A percentile compares a stretch with the other conserved stretches of the same genome.
Conservation (phyloP, 495 filamentous ascomycete genomes). For the Penicillium robsamsonii region DNA sequence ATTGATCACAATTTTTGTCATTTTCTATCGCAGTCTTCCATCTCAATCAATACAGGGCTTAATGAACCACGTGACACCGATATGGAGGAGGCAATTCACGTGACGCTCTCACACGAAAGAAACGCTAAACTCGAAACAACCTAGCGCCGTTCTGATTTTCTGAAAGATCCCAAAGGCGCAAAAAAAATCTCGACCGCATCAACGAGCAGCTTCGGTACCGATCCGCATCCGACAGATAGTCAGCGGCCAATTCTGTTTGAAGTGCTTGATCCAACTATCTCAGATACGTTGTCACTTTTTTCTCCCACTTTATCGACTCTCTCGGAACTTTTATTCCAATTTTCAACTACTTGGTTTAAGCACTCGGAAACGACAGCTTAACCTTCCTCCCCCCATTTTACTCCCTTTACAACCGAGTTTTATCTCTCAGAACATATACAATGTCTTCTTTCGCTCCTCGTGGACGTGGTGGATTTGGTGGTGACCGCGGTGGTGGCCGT, state of each 20-base stretch:
- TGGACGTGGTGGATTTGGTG: conserved; percentile 34
- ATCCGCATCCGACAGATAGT: conserved; percentile 32
- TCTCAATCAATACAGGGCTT: conserved; percentile 28
- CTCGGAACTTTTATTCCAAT: conserved; percentile 18
- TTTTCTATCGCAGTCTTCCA: not conserved
- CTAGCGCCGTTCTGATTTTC: conserved; percentile 49
- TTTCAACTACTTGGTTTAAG: conserved; percentile 24
- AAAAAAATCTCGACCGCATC: conserved; percentile 49
- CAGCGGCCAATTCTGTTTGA: conserved; percentile 26
- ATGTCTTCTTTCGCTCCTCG: conserved; percentile 45
- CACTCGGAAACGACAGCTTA: conserved; percentile 30
- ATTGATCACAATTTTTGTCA: not conserved
- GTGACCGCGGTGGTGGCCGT: conserved; percentile 26
- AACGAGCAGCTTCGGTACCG: conserved; percentile 44
- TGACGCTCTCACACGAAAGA: conserved; percentile 23
- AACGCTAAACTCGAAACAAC: conserved; percentile 24
- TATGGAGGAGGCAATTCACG: conserved; percentile 25
- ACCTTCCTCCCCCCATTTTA: conserved; percentile 14
- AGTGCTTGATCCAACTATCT: conserved; percentile 22
- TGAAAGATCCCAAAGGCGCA: conserved; percentile 44
- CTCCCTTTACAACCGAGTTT: conserved; percentile 12
- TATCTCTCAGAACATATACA: conserved; percentile 19
- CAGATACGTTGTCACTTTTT: conserved; percentile 15
- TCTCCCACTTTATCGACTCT: conserved; percentile 16
- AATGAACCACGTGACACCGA: conserved; percentile 35